These are phyloP conservation scores for Coix lacrymajobi DNA, from an alignment of 176 grass and related monocot species.

Conservation along the genomic window DNA sequence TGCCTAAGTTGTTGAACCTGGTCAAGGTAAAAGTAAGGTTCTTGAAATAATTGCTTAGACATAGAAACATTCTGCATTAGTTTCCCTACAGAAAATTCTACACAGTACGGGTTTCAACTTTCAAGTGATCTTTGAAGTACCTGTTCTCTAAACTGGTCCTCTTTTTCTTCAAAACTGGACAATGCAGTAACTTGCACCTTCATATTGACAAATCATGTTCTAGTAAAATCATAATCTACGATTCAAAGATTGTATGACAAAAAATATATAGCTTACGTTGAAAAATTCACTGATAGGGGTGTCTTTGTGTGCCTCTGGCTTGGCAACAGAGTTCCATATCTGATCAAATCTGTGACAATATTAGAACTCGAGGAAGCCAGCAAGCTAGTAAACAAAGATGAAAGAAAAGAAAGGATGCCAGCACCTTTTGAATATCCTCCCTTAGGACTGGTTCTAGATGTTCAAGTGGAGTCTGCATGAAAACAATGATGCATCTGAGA, in stretches of 20 bases:
- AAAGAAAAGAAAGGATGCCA: slow-evolving; percentile 1
- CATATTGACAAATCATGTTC: slow-evolving; percentile 24
- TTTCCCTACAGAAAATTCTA: background rate
- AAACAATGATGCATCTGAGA: slow-evolving; percentile 29
- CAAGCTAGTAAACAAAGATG: slow-evolving; percentile 11
- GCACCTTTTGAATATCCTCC: slow-evolving; percentile 98
- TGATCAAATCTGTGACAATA: slow-evolving; percentile 46
- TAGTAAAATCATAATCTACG: slow-evolving; percentile 2
- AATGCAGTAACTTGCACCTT: slow-evolving; percentile 92
- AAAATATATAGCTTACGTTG: slow-evolving; percentile 48
- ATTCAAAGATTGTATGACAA: background rate
- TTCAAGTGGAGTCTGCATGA: slow-evolving; percentile 86
- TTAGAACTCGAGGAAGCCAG: slow-evolving; percentile 22
- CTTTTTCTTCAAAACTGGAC: slow-evolving; percentile 96
- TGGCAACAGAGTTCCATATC: slow-evolving; percentile 94
- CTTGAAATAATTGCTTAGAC: slow-evolving; percentile 14
- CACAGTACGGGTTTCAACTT: slow-evolving; percentile 22
- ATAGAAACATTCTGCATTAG: background rate
- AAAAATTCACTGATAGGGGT: slow-evolving; percentile 90
- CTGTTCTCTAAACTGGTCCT: slow-evolving; percentile 89
- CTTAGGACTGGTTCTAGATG: slow-evolving; percentile 85
- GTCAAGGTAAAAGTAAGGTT: slow-evolving; percentile 32
- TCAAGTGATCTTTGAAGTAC: slow-evolving; percentile 36
- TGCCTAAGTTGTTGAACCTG: slow-evolving; percentile 94
- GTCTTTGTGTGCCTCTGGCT: slow-evolving; percentile 90